Percentiles rank a stretch among this genome's conserved stretches.
These are phyloP conservation scores for Plectosphaerella cucumerina DNA, from an alignment of 2,329 filamentous ascomycete species.

Conservation along the genomic window DNA sequence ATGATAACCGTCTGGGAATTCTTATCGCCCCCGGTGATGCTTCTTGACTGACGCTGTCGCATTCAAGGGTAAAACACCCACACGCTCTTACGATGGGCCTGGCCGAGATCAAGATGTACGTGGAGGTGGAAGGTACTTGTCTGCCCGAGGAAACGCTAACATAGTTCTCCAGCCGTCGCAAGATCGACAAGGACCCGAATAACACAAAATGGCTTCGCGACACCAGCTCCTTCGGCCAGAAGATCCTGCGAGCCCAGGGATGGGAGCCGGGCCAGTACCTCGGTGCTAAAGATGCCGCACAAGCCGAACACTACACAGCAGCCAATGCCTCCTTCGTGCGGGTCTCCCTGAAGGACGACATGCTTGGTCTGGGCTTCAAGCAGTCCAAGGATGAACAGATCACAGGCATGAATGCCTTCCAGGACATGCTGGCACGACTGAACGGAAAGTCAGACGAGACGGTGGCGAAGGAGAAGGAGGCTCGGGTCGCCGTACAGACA, in stretches of 20 bases:
- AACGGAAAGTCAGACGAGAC: conserved; percentile 82
- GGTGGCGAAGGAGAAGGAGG: conserved; percentile 65
- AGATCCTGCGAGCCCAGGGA: conserved; percentile 81
- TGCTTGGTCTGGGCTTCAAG: conserved; percentile 81
- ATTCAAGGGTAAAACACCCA: not conserved
- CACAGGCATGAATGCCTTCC: conserved; percentile 83
- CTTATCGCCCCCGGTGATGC: not conserved
- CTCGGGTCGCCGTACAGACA: conserved; percentile 65
- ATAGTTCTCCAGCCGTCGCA: conserved; percentile 38
- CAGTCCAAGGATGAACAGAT: conserved; percentile 70
- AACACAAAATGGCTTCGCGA: conserved; percentile 90
- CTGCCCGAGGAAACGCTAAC: not conserved
- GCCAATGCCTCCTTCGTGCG: conserved; percentile 84
- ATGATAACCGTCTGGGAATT: not conserved
- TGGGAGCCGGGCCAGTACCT: conserved; percentile 85
- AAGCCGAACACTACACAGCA: conserved; percentile 71
- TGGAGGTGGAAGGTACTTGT: not conserved
- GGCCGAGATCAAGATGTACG: conserved; percentile 1
- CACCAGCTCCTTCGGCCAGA: conserved; percentile 80
- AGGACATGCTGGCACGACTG: conserved; percentile 78
- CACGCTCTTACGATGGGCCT: not conserved
- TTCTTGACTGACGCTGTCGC: not conserved
- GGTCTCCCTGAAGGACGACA: conserved; percentile 84
- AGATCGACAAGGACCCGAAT: conserved; percentile 88
- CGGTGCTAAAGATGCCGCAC: conserved; percentile 70